A percentile compares a stretch with the other conserved stretches of the same genome.
Conservation (phyloP, 106 monocot genomes). For the Dendrobium huoshanense region DNA sequence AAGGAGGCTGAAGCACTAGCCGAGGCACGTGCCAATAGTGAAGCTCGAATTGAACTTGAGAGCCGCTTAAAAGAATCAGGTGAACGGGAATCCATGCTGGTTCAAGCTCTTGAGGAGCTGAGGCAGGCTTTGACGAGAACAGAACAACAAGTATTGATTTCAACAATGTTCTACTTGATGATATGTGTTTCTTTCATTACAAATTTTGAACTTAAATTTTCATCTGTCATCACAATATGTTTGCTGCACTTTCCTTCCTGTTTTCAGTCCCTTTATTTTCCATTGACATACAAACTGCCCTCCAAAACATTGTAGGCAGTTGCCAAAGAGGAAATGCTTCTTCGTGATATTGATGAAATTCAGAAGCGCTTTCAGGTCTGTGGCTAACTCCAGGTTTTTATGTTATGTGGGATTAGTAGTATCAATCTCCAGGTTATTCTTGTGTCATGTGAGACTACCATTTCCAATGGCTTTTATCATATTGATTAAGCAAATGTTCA, state of each 20-base stretch:
- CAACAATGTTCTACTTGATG: constrained; percentile 1
- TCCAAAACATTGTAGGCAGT: constrained; percentile 49
- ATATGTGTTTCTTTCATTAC: not conserved
- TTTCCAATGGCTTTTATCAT: constrained; percentile 1
- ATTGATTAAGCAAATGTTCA: constrained; percentile 22
- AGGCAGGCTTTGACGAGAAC: constrained; percentile 83
- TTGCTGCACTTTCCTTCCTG: not conserved
- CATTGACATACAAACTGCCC: not conserved
- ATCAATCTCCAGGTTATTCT: not conserved
- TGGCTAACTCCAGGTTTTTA: not conserved
- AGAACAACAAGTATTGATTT: constrained; percentile 70
- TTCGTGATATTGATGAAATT: constrained; percentile 81
- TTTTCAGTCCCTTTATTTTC: not conserved
- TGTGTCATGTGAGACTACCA: not conserved
- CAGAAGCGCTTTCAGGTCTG: constrained; percentile 94
- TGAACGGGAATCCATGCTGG: constrained; percentile 82
- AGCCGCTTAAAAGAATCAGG: constrained; percentile 69
- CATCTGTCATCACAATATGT: not conserved
- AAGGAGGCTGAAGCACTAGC: constrained; percentile 93
- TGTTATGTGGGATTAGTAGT: not conserved
- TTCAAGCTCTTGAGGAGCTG: constrained; percentile 86
- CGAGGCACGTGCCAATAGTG: constrained; percentile 74
- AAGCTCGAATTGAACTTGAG: constrained; percentile 87
- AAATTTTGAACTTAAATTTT: constrained; percentile 1
- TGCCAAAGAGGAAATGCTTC: constrained; percentile 85